Conservation (phyloP, 2,329 filamentous ascomycete species). For the Ophiostoma perfectum region DNA sequence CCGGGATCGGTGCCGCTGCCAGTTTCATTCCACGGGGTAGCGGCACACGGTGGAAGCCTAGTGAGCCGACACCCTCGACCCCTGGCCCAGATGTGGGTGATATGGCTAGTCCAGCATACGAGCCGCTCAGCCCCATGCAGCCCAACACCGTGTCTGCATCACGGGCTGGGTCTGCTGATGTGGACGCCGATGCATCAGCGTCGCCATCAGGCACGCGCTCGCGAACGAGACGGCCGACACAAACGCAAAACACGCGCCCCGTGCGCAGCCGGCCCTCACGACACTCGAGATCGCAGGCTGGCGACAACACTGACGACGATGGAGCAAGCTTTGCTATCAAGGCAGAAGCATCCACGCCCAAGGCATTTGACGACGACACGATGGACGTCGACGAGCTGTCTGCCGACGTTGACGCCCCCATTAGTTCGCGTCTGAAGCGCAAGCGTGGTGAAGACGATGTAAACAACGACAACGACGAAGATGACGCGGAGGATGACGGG, state of each 20-base stretch:
- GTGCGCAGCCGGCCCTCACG: slow-evolving; percentile 20
- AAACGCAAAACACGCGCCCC: background rate
- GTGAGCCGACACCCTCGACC: slow-evolving; percentile 52
- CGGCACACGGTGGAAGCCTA: slow-evolving; percentile 56
- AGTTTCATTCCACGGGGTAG: slow-evolving; percentile 29
- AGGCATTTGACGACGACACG: slow-evolving; percentile 48
- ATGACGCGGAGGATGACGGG: background rate
- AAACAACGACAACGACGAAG: slow-evolving; percentile 32
- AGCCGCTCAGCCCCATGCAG: slow-evolving; percentile 54
- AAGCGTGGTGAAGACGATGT: slow-evolving; percentile 47
- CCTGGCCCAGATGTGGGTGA: slow-evolving; percentile 41
- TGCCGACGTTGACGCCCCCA: slow-evolving; percentile 32
- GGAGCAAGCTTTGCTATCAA: slow-evolving; percentile 41
- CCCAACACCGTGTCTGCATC: slow-evolving; percentile 34
- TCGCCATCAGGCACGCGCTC: slow-evolving; percentile 12
- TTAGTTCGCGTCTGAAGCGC: slow-evolving; percentile 43
- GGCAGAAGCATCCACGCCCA: slow-evolving; percentile 54
- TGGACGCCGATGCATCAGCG: background rate
- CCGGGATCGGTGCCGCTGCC: background rate
- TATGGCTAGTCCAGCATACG: slow-evolving; percentile 49
- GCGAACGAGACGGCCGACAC: background rate
- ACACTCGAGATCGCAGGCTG: background rate
- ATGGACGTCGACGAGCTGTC: slow-evolving; percentile 49
- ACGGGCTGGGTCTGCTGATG: slow-evolving; percentile 13
- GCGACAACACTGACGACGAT: slow-evolving; percentile 2